Evolutionary conservation across 768 basidiomycete genomes (phyloP).

Genomic region (Hirschioporus abietinus): DNA sequence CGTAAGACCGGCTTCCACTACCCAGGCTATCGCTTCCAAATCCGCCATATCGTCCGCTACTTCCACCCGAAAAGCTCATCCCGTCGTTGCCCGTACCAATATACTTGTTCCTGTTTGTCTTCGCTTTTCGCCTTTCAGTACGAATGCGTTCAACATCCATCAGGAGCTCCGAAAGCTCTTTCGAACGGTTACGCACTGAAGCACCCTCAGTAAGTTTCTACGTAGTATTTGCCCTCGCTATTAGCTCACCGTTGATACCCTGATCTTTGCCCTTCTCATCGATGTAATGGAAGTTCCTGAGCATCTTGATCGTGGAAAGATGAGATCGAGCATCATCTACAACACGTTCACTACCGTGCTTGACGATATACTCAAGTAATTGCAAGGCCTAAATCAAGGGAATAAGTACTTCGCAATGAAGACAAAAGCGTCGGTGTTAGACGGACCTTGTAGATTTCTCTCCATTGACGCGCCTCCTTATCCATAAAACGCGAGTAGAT

Average conservation of each 20-base stretch:
- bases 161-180: slow-evolving; percentile 88
- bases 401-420: background rate
- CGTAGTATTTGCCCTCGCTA: background rate
- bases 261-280: slow-evolving; percentile 99
- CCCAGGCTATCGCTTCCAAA: slow-evolving; percentile 55
- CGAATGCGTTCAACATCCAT: slow-evolving; percentile 90
- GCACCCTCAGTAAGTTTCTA: slow-evolving; percentile 2
- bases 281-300: slow-evolving; percentile 95
- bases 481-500: slow-evolving; percentile 96
- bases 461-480: slow-evolving; percentile 97
- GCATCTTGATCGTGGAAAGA: slow-evolving; percentile 93
- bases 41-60: slow-evolving; percentile 57
- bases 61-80: slow-evolving; percentile 51
- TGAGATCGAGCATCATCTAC: slow-evolving; percentile 97
- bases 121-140: slow-evolving; percentile 85
- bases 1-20: slow-evolving; percentile 15
- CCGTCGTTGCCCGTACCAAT: slow-evolving; percentile 81
- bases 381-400: slow-evolving; percentile 63
- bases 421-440: background rate
- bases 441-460: slow-evolving; percentile 94
- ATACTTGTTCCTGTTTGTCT: slow-evolving; percentile 86
- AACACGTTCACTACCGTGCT: slow-evolving; percentile 95
- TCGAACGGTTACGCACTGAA: slow-evolving; percentile 89
- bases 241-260: slow-evolving; percentile 81
- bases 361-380: slow-evolving; percentile 92